Evolutionary conservation across 495 filamentous ascomycete species (phyloP).

Genomic region (Lasiosphaeriaceae sp.): DNA sequence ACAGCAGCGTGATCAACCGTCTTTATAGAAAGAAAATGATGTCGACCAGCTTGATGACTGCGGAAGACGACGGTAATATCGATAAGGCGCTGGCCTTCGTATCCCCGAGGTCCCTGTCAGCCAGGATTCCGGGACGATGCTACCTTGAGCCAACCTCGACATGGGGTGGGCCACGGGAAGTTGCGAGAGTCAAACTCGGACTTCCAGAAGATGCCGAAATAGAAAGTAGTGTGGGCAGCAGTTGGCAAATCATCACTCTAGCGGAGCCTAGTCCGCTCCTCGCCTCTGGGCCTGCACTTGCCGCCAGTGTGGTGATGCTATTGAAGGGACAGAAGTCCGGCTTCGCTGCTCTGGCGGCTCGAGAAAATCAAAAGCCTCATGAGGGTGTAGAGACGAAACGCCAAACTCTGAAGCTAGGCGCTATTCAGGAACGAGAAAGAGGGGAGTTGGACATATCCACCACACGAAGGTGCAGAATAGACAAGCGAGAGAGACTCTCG

Average conservation of each 20-base stretch:
- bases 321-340: background rate
- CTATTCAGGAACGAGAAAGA: background rate
- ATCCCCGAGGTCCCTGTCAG: too few relatives aligned
- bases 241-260: too few relatives aligned
- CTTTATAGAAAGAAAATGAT: conserved; percentile 1
- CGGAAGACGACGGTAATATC: background rate
- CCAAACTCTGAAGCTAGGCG: background rate
- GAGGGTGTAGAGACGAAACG: background rate
- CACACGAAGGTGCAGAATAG: too few relatives aligned
- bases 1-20: background rate
- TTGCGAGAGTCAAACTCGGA: too few relatives aligned
- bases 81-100: too few relatives aligned
- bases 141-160: too few relatives aligned
- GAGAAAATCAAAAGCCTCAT: background rate
- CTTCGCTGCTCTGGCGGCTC: background rate
- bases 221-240: too few relatives aligned
- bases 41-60: background rate
- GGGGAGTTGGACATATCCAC: background rate
- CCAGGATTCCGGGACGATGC: too few relatives aligned
- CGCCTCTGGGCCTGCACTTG: background rate
- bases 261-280: too few relatives aligned
- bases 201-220: too few relatives aligned
- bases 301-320: background rate
- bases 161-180: too few relatives aligned
- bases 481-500: too few relatives aligned